Evolutionary conservation across 805 yeast genomes (phyloP), one percentile per base, ranked within the genome.

Genomic region (Candida golubevii): DNA sequence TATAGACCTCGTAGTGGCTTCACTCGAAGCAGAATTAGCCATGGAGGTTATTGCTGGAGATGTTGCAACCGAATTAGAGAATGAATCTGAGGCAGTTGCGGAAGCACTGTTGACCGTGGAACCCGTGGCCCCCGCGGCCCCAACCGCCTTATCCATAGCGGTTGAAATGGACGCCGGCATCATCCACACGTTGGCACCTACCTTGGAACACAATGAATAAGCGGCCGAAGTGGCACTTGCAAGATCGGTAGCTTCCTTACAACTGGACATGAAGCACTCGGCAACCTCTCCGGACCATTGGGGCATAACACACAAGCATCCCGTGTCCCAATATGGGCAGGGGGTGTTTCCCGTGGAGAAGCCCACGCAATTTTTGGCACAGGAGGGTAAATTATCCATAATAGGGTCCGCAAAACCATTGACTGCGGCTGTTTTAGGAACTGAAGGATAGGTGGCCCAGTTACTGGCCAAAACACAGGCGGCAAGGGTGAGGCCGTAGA

Each of bases 251-350:
- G 71, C 76, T 5, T 48, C 27, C 8, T 29, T 33, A 54, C 78
- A 73, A 26, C 55, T 49, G 14, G 55, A 45, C 28, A 73, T 75
- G 43, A 72, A 53, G 54, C 78, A 73, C 33, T 62, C 62, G 23
- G 66, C 78, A 9, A 73, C 77, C 42, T 52, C 45, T 7, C 74
- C 74, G 32, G 68, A 62, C 72, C 73, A 72, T 48, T 65, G 70
- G 12, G 75, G 71, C 74, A 73, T 71, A 28, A 72, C 73, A 54
- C 78, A 73, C 39, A 73, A 62, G 48, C 78, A 73, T 8, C 78
- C 78, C 27, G 77, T 70, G 51, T 73, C 78, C 77, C 77, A 73
- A 56, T 73, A 71, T 37, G 79, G 79, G 50, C 79, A 74, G 18
- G 78, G 78, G 6, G 79, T 74, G 41, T 66, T 71, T 31, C 61